phyloP scores from a whole-genome alignment of 257 asterid genomes.

The Verbascum thapsus region DNA sequence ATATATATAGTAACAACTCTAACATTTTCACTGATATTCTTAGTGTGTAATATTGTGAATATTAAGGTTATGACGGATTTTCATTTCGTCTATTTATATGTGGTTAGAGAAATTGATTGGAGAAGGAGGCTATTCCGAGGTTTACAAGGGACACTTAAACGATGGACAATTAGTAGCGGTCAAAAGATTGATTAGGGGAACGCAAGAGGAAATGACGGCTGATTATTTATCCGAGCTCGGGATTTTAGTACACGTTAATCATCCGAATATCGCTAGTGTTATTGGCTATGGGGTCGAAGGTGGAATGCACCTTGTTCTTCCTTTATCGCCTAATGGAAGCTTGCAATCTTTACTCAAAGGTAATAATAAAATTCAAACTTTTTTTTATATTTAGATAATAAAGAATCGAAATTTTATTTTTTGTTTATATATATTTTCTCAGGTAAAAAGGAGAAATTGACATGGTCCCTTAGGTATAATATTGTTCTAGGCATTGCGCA shows the following conservation, averaged over 20 bases:
- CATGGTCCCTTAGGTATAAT: conserved; percentile 63
- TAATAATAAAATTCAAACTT: conserved; percentile 29
- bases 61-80: neutral
- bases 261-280: conserved; percentile 81
- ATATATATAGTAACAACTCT: neutral
- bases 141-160: conserved; percentile 77
- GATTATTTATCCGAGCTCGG: conserved; percentile 95
- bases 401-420: conserved; percentile 10
- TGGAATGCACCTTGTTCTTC: conserved; percentile 98
- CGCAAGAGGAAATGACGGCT: conserved; percentile 85
- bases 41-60: neutral
- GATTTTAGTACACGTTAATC: conserved; percentile 89
- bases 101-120: conserved; percentile 77
- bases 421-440: conserved; percentile 20
- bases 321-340: conserved; percentile 93
- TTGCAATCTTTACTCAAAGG: conserved; percentile 74
- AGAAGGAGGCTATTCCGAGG: conserved; percentile 96
- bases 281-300: conserved; percentile 97
- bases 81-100: neutral
- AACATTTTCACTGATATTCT: neutral
- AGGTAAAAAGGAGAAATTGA: conserved; percentile 60
- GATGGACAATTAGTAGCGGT: conserved; percentile 84
- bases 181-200: conserved; percentile 83
- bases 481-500: conserved; percentile 80
- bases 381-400: neutral